These are phyloP conservation scores for Boletus sensibilis DNA, from an alignment of 768 basidiomycete genomes.

Conservation along the genomic window DNA sequence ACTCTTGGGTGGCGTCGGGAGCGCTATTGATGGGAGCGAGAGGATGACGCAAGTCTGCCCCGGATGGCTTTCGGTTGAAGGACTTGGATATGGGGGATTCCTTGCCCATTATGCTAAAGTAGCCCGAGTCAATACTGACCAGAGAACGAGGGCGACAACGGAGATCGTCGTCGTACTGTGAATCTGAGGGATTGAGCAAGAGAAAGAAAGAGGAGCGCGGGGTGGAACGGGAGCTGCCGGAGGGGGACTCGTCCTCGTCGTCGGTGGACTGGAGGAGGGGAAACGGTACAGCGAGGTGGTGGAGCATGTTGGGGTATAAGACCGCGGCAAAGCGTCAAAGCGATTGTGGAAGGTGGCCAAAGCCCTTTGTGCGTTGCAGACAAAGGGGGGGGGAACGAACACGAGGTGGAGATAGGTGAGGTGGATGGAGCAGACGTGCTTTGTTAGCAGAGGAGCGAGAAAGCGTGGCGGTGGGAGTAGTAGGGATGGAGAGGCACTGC, in stretches of 20 bases:
- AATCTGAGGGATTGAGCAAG: neutral
- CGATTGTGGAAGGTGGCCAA: conserved; percentile 17
- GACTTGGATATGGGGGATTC: conserved; percentile 12
- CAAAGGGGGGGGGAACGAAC: conserved; percentile 18
- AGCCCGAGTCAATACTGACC: conserved; percentile 31
- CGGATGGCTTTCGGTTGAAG: conserved; percentile 11
- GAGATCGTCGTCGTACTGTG: conserved; percentile 1
- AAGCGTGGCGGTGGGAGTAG: neutral
- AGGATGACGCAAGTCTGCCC: conserved; percentile 12
- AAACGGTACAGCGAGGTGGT: conserved; percentile 8
- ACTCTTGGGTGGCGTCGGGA: conserved; percentile 2
- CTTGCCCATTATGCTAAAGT: conserved; percentile 28
- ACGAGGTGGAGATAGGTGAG: neutral
- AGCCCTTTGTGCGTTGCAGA: conserved; percentile 27
- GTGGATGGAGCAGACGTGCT: conserved; percentile 1
- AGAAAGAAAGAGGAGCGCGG: conserved; percentile 22
- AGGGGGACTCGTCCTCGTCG: conserved; percentile 16
- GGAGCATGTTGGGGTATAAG: conserved; percentile 25
- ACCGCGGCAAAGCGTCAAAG: conserved; percentile 21
- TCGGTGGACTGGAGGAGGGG: conserved; percentile 12
- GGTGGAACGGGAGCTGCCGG: conserved; percentile 13
- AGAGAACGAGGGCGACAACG: conserved; percentile 20
- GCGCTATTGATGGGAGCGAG: conserved; percentile 7
- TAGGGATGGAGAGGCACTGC: conserved; percentile 7
- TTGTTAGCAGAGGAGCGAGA: conserved; percentile 1